Evolutionary conservation across 1,284 basidiomycete species (phyloP).

Genomic region (Austropuccinia psidii): DNA sequence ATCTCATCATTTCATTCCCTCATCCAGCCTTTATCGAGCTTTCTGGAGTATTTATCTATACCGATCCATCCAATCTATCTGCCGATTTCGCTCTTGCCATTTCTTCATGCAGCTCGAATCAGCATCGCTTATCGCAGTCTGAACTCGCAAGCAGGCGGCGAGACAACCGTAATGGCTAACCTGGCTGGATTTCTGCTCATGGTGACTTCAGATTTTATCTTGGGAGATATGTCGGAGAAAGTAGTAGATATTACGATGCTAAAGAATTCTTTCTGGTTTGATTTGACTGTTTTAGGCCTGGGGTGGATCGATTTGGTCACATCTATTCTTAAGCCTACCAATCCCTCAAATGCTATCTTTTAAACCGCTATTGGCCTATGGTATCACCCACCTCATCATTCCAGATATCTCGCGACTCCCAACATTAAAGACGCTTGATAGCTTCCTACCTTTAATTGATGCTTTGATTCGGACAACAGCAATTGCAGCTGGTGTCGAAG

Average conservation of each 20-base stretch:
- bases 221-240: too few relatives aligned
- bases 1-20: neutral
- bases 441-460: slow-evolving; percentile 3
- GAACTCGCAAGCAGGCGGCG: slow-evolving; percentile 8
- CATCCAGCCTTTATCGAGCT: neutral
- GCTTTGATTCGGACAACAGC: slow-evolving; percentile 20
- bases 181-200: slow-evolving; percentile 24
- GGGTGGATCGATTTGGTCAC: slow-evolving; percentile 24
- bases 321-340: slow-evolving; percentile 8
- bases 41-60: neutral
- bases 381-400: neutral
- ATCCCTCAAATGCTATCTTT: slow-evolving; percentile 19
- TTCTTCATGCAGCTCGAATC: slow-evolving; percentile 29
- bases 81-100: neutral
- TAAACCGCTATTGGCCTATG: slow-evolving; percentile 6
- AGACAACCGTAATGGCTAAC: neutral
- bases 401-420: neutral
- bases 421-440: neutral
- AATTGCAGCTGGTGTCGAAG: slow-evolving; percentile 17
- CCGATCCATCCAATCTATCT: slow-evolving; percentile 2
- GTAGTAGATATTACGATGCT: too few relatives aligned
- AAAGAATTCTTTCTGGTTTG: too few relatives aligned
- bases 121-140: slow-evolving; percentile 18
- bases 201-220: too few relatives aligned
- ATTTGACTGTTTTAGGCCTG: slow-evolving; percentile 16